A percentile compares a stretch with the other conserved stretches of the same genome.
These are phyloP conservation scores for Dothiorella sarmentorum DNA, from an alignment of 2,329 filamentous ascomycete genomes.

Conservation along the genomic window DNA sequence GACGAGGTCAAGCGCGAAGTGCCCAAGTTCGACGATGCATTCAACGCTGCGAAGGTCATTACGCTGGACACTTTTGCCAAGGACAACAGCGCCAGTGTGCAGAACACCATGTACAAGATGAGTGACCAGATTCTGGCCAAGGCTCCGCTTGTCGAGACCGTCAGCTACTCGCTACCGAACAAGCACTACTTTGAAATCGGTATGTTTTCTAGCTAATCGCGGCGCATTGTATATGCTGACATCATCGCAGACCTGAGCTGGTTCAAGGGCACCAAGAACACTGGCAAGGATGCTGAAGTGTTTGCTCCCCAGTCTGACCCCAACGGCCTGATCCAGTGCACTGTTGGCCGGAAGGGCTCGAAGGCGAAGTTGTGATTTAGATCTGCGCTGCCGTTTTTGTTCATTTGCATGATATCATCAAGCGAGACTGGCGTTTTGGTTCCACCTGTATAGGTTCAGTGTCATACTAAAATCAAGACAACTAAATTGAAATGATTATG, in stretches of 20 bases:
- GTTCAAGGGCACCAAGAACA: conserved; percentile 95
- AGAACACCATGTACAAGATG: conserved; percentile 99
- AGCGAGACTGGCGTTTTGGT: conserved; percentile 19
- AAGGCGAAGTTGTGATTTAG: conserved; percentile 43
- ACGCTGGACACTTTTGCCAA: conserved; percentile 90
- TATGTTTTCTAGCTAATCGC: conserved; percentile 45
- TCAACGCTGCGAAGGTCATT: conserved; percentile 71
- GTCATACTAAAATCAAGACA: neutral
- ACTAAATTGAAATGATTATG: neutral
- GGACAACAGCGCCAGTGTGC: conserved; percentile 88
- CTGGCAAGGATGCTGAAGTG: conserved; percentile 90
- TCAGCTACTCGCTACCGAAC: conserved; percentile 86
- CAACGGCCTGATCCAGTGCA: conserved; percentile 94
- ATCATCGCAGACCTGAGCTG: conserved; percentile 73
- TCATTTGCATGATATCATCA: conserved; percentile 12
- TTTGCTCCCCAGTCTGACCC: conserved; percentile 90
- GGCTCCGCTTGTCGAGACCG: conserved; percentile 67
- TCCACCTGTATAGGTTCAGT: neutral
- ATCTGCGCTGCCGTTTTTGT: neutral
- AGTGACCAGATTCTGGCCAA: conserved; percentile 76
- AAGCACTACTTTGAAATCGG: conserved; percentile 98
- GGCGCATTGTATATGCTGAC: conserved; percentile 23
- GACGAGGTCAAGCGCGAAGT: conserved; percentile 63
- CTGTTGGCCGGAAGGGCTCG: conserved; percentile 61
- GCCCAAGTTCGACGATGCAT: conserved; percentile 73